Base-by-base conservation (phyloP, 75 land plant species). In the Chamaecyparis obtusa region DNA sequence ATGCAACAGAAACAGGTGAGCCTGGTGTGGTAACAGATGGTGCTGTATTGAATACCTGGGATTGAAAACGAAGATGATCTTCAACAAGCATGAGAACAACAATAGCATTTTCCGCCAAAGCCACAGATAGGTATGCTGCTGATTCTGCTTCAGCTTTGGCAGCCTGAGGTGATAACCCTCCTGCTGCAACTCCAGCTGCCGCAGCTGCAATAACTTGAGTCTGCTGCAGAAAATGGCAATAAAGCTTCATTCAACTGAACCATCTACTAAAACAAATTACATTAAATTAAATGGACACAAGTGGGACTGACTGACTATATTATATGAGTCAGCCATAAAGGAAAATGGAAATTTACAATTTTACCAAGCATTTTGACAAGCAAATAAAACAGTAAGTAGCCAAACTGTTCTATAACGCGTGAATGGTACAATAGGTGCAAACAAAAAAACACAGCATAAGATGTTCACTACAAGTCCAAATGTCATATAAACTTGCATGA, bases 161-260 rank as follows among this genome's bases (percentile, higher is more conserved):
- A 81, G 91, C 94, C 86, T 89, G 87, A 41, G 99, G 99, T 86
- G 99, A 96, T 86, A 95, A 90, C 33, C 99, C 95, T 87, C 93
- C 99, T 83, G 99, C 97, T 27, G 98, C 99, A 84, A 97, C 99
- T 86, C 96, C 96, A 87, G 99, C 99, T 84, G 99, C 99, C 85
- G 99, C 99, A 54, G 99, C 96, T 85, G 99, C 99, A 90, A 98
- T 95, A 84, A 95, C 94, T 90, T 98, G 96, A 88, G 99, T 98
- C 99, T 98, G 96, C 87, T 43, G 83, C 78, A 90, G 84, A 87
- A 83, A 75, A 77, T 27, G 17, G 87, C 11, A 81, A 81, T 44
- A 46, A 44, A 11, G 49, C 83, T 81, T 41, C 30, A 81, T 81
- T 81, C 83, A 46, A 44, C 54, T 44, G 49, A 81, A 81, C 10